phyloP scores from a whole-genome alignment of 345 rosid genomes.

The Citrus sp. region DNA sequence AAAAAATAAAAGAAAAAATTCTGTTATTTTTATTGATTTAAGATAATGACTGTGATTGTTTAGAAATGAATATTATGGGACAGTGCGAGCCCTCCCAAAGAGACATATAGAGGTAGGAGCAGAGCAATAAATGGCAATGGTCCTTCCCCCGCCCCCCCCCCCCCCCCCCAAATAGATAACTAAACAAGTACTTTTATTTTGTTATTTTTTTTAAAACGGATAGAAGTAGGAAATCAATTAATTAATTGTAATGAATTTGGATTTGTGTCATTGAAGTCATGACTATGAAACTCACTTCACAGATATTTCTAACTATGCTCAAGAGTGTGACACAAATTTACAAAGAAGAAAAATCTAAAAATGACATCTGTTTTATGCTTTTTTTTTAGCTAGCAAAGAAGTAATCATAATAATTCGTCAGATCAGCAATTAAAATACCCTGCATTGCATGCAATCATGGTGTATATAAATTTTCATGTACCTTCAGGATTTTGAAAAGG shows the following conservation, averaged over 20 bases:
- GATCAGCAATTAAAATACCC: neutral
- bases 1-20: too few relatives aligned
- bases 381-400: neutral
- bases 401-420: too few relatives aligned
- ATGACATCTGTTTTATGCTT: too few relatives aligned
- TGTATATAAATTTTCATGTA: neutral
- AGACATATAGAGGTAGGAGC: too few relatives aligned
- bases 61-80: too few relatives aligned
- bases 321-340: too few relatives aligned
- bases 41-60: too few relatives aligned
- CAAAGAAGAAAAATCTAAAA: too few relatives aligned
- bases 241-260: neutral
- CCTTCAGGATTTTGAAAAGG: neutral
- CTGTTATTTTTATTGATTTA: too few relatives aligned
- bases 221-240: neutral
- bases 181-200: neutral
- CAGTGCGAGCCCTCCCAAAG: neutral
- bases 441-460: slow-evolving; percentile 17
- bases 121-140: neutral
- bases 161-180: neutral
- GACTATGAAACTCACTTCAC: neutral
- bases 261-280: neutral
- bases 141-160: neutral
- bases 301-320: neutral
- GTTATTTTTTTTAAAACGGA: neutral